Percentiles rank a stretch among this genome's conserved stretches.
These are phyloP conservation scores for Verticillium albo-atrum DNA, from an alignment of 2,329 filamentous ascomycete genomes.

Conservation along the genomic window DNA sequence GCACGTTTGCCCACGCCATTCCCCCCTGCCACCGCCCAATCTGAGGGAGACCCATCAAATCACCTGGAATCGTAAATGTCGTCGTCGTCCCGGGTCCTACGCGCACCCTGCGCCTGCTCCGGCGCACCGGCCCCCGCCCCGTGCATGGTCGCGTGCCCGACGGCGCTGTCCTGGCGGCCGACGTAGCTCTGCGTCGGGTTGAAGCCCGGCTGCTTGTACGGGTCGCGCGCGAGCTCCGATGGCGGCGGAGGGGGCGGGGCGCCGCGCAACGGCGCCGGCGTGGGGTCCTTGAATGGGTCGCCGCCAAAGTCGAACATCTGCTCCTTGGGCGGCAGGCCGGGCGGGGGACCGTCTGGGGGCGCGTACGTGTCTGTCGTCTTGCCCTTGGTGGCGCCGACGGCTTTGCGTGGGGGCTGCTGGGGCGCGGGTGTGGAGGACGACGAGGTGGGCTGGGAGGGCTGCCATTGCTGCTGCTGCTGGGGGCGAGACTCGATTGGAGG, in stretches of 20 bases:
- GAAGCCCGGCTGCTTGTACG: slow-evolving; percentile 34
- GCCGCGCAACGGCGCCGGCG: slow-evolving; percentile 17
- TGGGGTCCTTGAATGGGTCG: slow-evolving; percentile 20
- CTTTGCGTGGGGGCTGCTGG: slow-evolving; percentile 5
- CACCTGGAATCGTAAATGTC: slow-evolving; percentile 22
- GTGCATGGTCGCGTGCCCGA: slow-evolving; percentile 36
- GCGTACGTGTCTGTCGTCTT: slow-evolving; percentile 16
- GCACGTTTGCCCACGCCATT: too few species aligned
- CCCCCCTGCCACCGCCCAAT: too few species aligned
- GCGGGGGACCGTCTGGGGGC: slow-evolving; percentile 10
- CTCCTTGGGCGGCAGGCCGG: slow-evolving; percentile 27
- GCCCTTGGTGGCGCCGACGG: slow-evolving; percentile 18
- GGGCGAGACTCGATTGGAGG: slow-evolving; percentile 21
- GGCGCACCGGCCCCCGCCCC: slow-evolving; percentile 17
- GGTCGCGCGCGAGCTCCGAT: slow-evolving; percentile 28
- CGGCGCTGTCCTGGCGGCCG: slow-evolving; percentile 34
- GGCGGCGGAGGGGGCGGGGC: slow-evolving; percentile 15
- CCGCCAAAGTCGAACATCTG: slow-evolving; percentile 5
- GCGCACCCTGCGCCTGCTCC: slow-evolving; percentile 11
- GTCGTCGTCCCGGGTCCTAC: slow-evolving; percentile 11
- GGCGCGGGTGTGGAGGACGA: slow-evolving; percentile 7
- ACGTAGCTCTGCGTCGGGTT: slow-evolving; percentile 26
- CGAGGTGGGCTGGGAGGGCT: slow-evolving; percentile 15
- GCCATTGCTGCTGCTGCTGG: slow-evolving; percentile 8
- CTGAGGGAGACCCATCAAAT: neutral